A percentile compares a stretch with the other conserved stretches of the same genome.
Evolutionary conservation across 2,329 filamentous ascomycete genomes (phyloP).

Genomic region (Amauroascus verrucosus): DNA sequence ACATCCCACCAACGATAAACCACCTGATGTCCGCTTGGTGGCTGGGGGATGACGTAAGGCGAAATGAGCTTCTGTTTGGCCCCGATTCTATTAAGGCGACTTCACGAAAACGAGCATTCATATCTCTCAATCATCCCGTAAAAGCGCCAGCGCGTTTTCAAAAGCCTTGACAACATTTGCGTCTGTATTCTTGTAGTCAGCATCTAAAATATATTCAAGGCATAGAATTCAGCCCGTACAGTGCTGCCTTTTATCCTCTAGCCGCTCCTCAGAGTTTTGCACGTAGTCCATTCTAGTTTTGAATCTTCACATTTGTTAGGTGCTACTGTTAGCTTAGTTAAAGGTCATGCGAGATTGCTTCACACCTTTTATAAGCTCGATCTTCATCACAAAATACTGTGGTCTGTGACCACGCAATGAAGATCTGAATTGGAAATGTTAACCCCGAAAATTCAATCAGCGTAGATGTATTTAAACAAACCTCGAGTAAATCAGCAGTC

Average conservation of each 20-base stretch:
- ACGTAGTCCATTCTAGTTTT: conserved; percentile 71
- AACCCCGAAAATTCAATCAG: background rate
- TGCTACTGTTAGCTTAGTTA: background rate
- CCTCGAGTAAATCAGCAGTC: conserved; percentile 55
- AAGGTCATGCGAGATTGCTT: background rate
- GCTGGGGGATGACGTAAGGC: conserved; percentile 13
- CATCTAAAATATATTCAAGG: background rate
- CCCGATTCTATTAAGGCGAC: no score
- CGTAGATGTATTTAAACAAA: conserved; percentile 32
- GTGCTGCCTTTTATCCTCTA: conserved; percentile 67
- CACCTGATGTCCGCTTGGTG: background rate
- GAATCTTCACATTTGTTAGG: conserved; percentile 42
- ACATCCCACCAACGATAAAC: background rate
- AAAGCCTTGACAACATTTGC: conserved; percentile 40
- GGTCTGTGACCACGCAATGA: conserved; percentile 66
- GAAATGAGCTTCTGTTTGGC: no score
- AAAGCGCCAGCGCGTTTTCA: conserved; percentile 37
- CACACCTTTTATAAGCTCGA: conserved; percentile 64
- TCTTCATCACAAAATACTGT: conserved; percentile 63
- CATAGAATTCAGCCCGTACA: conserved; percentile 48
- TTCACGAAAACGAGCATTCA: background rate
- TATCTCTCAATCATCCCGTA: conserved; percentile 26
- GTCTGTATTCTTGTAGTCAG: conserved; percentile 24
- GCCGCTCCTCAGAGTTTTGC: conserved; percentile 57
- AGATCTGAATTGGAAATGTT: conserved; percentile 53